Evolutionary conservation across 345 rosid species (phyloP).

Genomic region (Lenwebbia sp.): DNA sequence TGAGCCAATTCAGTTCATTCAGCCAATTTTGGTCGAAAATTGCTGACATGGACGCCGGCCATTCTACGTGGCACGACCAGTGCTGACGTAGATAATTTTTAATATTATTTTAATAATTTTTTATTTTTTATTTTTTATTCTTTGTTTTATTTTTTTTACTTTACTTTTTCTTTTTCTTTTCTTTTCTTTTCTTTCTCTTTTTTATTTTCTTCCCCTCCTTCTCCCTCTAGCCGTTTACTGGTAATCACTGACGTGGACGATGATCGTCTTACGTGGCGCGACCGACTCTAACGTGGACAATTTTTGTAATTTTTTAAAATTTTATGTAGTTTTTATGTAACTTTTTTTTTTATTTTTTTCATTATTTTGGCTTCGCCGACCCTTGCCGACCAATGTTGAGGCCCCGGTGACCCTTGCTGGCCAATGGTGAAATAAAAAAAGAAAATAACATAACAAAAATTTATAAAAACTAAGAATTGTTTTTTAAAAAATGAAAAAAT

Average conservation of each 20-base stretch:
- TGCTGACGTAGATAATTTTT: too few relatives aligned
- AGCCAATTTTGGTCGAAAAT: too few relatives aligned
- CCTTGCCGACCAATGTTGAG: neutral
- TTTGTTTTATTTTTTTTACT: too few relatives aligned
- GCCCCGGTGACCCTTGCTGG: neutral
- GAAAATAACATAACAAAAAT: neutral
- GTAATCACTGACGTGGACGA: rapidly evolving
- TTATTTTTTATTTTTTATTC: too few relatives aligned
- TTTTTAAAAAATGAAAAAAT: neutral
- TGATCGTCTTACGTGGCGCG: neutral
- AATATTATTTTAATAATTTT: too few relatives aligned
- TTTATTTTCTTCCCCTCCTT: too few relatives aligned
- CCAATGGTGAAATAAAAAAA: neutral
- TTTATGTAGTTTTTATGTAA: neutral
- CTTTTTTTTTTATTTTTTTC: neutral
- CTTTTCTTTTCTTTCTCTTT: too few relatives aligned
- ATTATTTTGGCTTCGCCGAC: neutral
- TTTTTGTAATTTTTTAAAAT: neutral
- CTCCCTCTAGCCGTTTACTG: too few relatives aligned
- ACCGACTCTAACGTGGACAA: rapidly evolving
- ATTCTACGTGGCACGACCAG: too few relatives aligned
- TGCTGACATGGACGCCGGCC: too few relatives aligned
- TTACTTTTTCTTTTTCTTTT: too few relatives aligned
- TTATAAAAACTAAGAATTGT: neutral
- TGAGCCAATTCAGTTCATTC: too few relatives aligned